These are phyloP conservation scores for Botryotinia narcissicola DNA, from an alignment of 2,329 filamentous ascomycete species.

Conservation along the genomic window DNA sequence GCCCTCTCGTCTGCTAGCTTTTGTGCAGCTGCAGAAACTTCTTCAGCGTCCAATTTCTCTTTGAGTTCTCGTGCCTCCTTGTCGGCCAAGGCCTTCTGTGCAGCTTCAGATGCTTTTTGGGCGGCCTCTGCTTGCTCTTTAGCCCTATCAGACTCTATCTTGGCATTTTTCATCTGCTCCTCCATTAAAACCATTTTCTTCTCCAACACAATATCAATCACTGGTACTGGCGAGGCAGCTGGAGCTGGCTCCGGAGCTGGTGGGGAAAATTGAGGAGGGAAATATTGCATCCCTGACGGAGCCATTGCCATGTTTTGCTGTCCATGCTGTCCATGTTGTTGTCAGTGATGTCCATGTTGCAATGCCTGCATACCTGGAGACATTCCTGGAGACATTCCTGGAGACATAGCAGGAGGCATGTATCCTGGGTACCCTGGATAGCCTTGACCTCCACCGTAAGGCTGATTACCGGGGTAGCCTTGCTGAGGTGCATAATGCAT, in stretches of 20 bases:
- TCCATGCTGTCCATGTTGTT: neutral
- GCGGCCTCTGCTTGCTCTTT: constrained; percentile 43
- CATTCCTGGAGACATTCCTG: constrained; percentile 26
- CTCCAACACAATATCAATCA: constrained; percentile 38
- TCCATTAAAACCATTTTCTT: constrained; percentile 61
- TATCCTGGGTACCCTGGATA: constrained; percentile 31
- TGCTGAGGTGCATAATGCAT: constrained; percentile 37
- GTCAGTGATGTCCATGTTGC: constrained; percentile 8
- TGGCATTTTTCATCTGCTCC: constrained; percentile 50
- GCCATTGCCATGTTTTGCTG: constrained; percentile 18
- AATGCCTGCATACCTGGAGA: constrained; percentile 12
- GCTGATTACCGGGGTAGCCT: constrained; percentile 6
- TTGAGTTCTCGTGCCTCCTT: constrained; percentile 38
- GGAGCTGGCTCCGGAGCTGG: constrained; percentile 30
- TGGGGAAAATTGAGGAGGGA: constrained; percentile 31
- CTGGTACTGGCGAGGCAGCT: constrained; percentile 12
- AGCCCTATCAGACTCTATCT: constrained; percentile 36
- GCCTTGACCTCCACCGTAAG: constrained; percentile 20
- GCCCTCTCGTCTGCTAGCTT: constrained; percentile 45
- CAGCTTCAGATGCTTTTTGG: constrained; percentile 26
- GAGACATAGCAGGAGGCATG: constrained; percentile 27
- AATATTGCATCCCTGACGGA: constrained; percentile 26
- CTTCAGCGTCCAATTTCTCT: constrained; percentile 30
- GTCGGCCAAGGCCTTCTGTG: constrained; percentile 47
- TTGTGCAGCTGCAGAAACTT: constrained; percentile 45